Base-by-base conservation (phyloP, 495 filamentous ascomycete genomes). In the Annulohypoxylon moriforme region DNA sequence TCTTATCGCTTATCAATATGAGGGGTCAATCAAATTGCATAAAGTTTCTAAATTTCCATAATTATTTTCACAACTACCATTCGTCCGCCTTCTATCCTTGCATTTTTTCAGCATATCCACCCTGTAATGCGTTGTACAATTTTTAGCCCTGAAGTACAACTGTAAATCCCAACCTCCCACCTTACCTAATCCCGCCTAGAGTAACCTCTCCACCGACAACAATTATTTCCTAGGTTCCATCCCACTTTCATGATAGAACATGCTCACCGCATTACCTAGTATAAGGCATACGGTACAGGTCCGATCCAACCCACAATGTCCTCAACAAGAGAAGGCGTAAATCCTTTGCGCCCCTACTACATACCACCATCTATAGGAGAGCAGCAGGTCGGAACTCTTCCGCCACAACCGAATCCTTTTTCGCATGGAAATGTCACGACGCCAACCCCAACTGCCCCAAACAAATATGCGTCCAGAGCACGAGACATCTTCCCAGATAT, bases 281-380 rank as follows among this genome's bases (percentile, higher is more conserved):
- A 66, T 49, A 47, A n/a, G 14, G 49, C 14, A 56, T 13, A 44
- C 40, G 40, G 40, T 29, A 49, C 52, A 33, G 20, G 53, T 16
- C 31, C 56, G 24, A 61, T 52, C 36, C 38, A 14, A 53, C 69
- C 50, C 67, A 80, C 22, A 31, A 86, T 87, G 86, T 68, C 84
- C 53, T 77, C 78, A 46, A 73, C 80, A 29, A 77, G 77, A 69
- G 84, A 86, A 64, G 89, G 88, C 70, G 91, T 92, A 62, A 98
- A 99, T 80, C 96, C 96, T 64, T 85, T 98, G 49, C 87, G 96
- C 67, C 96, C 96, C 0, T 99, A 99, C 81, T 98, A 99, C 81
- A 89, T 93, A 71, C 94, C 95, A 20, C 93, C 94, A 4, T 88
- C 93, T 2, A 89, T 94, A 61, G 89, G 91, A 25, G 85, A 89